Percentiles rank a stretch among this genome's conserved stretches.
phyloP scores from a whole-genome alignment of 768 basidiomycete genomes.

The Astraeus odoratus region DNA sequence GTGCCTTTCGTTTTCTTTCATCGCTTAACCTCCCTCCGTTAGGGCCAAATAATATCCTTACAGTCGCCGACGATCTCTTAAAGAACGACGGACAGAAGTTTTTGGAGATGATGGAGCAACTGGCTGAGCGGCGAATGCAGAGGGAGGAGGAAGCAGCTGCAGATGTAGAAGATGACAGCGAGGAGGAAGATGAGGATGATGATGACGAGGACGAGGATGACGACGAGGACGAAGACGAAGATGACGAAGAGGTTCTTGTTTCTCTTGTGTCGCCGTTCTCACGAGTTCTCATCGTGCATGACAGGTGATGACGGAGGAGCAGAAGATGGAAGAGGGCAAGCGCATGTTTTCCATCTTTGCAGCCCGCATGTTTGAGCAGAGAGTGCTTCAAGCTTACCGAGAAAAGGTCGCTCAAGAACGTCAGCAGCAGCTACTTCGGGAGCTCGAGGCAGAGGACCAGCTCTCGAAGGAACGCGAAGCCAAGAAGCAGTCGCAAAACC shows the following conservation, averaged over 20 bases:
- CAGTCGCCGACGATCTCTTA: slow-evolving; percentile 95
- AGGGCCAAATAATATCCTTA: slow-evolving; percentile 92
- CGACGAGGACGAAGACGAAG: slow-evolving; percentile 54
- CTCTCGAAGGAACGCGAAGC: slow-evolving; percentile 79
- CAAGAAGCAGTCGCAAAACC: slow-evolving; percentile 88
- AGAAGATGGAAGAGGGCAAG: slow-evolving; percentile 99
- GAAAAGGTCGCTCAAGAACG: slow-evolving; percentile 96
- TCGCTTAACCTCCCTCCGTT: slow-evolving; percentile 10
- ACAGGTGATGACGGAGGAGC: slow-evolving; percentile 85
- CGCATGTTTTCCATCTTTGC: slow-evolving; percentile 99
- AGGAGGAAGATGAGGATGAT: slow-evolving; percentile 53
- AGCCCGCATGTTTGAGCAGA: slow-evolving; percentile 98
- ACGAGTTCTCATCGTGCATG: slow-evolving; percentile 9
- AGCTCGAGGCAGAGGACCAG: slow-evolving; percentile 95
- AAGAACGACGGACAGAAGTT: slow-evolving; percentile 99
- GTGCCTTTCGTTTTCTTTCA: slow-evolving; percentile 1
- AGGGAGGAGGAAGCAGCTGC: slow-evolving; percentile 70
- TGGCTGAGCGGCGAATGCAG: slow-evolving; percentile 90
- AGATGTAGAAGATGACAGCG: slow-evolving; percentile 56
- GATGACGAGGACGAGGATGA: slow-evolving; percentile 60
- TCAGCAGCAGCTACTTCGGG: slow-evolving; percentile 86
- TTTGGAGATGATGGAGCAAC: slow-evolving; percentile 99
- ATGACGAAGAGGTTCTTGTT: slow-evolving; percentile 35
- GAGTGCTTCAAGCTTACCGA: slow-evolving; percentile 92
- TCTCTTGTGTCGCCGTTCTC: slow-evolving; percentile 2